Conservation (phyloP, 2,329 filamentous ascomycete genomes). For the Aspergillus chevalieri region DNA sequence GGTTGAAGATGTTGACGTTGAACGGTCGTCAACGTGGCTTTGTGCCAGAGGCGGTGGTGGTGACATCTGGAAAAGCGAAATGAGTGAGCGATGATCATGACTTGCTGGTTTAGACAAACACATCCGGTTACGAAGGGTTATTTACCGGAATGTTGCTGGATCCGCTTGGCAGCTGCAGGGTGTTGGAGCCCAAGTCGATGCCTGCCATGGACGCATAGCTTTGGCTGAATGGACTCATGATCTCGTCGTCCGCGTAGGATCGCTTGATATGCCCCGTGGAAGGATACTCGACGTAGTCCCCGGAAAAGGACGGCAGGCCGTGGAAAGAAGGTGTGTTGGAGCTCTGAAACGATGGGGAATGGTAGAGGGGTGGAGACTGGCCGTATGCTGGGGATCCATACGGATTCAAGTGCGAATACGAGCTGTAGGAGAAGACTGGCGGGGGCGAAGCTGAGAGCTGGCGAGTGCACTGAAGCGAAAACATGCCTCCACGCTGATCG, state of each 20-base stretch:
- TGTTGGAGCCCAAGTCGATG: slow-evolving; percentile 42
- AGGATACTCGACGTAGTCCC: slow-evolving; percentile 27
- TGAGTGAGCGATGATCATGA: background rate
- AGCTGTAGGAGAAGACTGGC: slow-evolving; percentile 49
- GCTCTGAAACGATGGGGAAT: slow-evolving; percentile 10
- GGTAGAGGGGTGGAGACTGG: slow-evolving; percentile 28
- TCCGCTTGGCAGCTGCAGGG: slow-evolving; percentile 27
- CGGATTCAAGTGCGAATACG: slow-evolving; percentile 42
- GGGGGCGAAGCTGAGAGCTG: slow-evolving; percentile 56
- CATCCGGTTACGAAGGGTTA: slow-evolving; percentile 26
- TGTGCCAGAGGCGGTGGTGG: slow-evolving; percentile 25
- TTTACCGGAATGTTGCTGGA: slow-evolving; percentile 38
- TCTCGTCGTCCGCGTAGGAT: slow-evolving; percentile 48
- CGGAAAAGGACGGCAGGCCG: slow-evolving; percentile 26
- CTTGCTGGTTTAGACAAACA: slow-evolving; percentile 14
- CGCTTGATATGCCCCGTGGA: slow-evolving; percentile 44
- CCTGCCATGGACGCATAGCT: slow-evolving; percentile 55
- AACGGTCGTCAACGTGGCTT: slow-evolving; percentile 23
- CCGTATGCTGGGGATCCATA: slow-evolving; percentile 31
- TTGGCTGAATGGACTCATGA: slow-evolving; percentile 55
- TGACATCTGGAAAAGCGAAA: background rate
- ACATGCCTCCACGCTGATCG: slow-evolving; percentile 49
- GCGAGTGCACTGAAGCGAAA: slow-evolving; percentile 53
- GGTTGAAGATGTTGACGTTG: slow-evolving; percentile 24
- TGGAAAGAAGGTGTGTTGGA: slow-evolving; percentile 24